Percentiles rank a stretch among this genome's conserved stretches.
phyloP scores from a whole-genome alignment of 768 basidiomycete genomes.

The Serendipita indica region DNA sequence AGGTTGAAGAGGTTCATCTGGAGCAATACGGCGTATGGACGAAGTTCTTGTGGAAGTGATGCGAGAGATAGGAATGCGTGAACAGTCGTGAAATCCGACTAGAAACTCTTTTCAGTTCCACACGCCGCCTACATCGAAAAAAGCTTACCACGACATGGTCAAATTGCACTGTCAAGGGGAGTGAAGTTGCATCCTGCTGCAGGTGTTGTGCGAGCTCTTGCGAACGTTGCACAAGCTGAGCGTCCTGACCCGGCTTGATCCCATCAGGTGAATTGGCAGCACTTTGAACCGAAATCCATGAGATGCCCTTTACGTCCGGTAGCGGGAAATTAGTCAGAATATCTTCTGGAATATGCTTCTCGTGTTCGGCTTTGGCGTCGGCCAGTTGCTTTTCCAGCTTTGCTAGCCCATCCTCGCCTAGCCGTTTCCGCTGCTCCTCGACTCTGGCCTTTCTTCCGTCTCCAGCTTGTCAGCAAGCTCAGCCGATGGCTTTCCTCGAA shows the following conservation, averaged over 20 bases:
- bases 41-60: conserved; percentile 54
- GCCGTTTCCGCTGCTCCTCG: conserved; percentile 43
- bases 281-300: conserved; percentile 73
- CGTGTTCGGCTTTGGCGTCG: conserved; percentile 76
- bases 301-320: conserved; percentile 77
- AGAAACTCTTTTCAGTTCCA: not conserved
- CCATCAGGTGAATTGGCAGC: conserved; percentile 47
- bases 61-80: conserved; percentile 65
- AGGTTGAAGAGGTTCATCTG: conserved; percentile 77
- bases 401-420: conserved; percentile 72
- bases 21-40: conserved; percentile 68
- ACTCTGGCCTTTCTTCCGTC: conserved; percentile 61
- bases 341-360: conserved; percentile 62
- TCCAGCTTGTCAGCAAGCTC: conserved; percentile 66
- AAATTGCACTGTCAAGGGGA: conserved; percentile 87
- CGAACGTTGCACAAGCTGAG: conserved; percentile 19
- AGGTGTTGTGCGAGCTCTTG: conserved; percentile 46
- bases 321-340: conserved; percentile 79
- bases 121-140: not conserved
- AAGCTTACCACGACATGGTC: conserved; percentile 70
- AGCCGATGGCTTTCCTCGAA: conserved; percentile 82
- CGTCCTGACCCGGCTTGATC: conserved; percentile 21
- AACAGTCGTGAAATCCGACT: conserved; percentile 89
- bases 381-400: conserved; percentile 53
- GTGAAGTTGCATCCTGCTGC: conserved; percentile 42